These are phyloP conservation scores for Entomortierella lignicola DNA, from an alignment of 192 early-diverging fungal genomes.

Conservation along the genomic window DNA sequence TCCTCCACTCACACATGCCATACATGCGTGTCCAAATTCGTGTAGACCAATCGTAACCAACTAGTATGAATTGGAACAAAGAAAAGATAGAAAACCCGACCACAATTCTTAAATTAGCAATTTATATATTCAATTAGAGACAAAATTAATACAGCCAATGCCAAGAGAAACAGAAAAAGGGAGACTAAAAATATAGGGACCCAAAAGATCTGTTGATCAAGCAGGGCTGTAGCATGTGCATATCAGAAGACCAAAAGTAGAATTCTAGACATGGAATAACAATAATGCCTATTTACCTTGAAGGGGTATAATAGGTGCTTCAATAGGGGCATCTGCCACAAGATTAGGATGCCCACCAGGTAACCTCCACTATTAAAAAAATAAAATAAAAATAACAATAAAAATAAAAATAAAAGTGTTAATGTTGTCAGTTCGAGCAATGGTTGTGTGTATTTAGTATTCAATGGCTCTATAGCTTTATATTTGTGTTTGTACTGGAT, in stretches of 20 bases:
- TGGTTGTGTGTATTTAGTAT: too few relatives aligned
- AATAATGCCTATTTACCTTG: conserved; percentile 67
- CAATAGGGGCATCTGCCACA: conserved; percentile 90
- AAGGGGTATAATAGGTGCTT: conserved; percentile 94
- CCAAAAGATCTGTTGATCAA: not conserved
- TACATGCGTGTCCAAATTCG: conserved; percentile 94
- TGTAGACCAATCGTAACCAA: conserved; percentile 92
- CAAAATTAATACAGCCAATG: not conserved
- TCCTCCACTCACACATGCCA: conserved; percentile 89
- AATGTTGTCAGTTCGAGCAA: too few relatives aligned
- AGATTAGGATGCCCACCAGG: conserved; percentile 70
- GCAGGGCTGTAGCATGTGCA: not conserved
- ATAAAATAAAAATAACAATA: conserved; percentile 42
- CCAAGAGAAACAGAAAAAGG: not conserved
- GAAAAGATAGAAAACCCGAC: not conserved
- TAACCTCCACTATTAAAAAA: conserved; percentile 71
- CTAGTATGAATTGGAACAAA: conserved; percentile 43
- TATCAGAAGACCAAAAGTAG: not conserved
- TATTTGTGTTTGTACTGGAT: not conserved
- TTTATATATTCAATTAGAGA: not conserved
- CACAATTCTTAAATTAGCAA: conserved; percentile 13
- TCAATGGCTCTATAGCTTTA: too few relatives aligned
- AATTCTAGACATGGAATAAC: too few relatives aligned
- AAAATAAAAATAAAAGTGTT: too few relatives aligned
- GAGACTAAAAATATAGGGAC: conserved; percentile 4